Evolutionary conservation across 805 yeast genomes (phyloP).

Genomic region (Starmerella potacharoeniae): DNA sequence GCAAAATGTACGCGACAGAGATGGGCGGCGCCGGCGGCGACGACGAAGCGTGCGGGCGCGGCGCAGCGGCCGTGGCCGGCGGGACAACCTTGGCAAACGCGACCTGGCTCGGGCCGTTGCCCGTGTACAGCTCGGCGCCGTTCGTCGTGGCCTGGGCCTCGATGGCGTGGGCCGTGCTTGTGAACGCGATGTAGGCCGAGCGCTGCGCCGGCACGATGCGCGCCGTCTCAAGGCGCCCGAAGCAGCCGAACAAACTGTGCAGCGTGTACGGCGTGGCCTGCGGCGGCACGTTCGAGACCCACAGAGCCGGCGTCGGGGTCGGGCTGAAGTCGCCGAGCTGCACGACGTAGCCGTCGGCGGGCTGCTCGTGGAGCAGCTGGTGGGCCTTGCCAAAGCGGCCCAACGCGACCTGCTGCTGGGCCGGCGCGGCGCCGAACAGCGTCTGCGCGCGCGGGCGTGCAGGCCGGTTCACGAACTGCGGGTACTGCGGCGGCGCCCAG

Average conservation of each 20-base stretch:
- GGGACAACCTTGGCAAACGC: slow-evolving; percentile 67
- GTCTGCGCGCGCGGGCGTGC: slow-evolving; percentile 17
- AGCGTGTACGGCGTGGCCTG: slow-evolving; percentile 43
- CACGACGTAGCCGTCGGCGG: slow-evolving; percentile 4
- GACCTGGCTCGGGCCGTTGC: slow-evolving; percentile 58
- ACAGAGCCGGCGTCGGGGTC: slow-evolving; percentile 41
- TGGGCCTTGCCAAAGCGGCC: slow-evolving; percentile 16
- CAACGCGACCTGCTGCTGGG: slow-evolving; percentile 15
- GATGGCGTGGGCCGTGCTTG: slow-evolving; percentile 61
- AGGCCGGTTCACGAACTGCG: slow-evolving; percentile 3
- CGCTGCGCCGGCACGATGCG: slow-evolving; percentile 40
- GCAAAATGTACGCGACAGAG: slow-evolving; percentile 25
- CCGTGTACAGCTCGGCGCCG: slow-evolving; percentile 74
- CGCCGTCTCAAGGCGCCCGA: slow-evolving; percentile 51
- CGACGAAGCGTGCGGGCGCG: neutral
- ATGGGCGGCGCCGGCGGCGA: slow-evolving; percentile 11
- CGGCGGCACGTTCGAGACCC: slow-evolving; percentile 71
- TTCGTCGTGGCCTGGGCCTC: slow-evolving; percentile 65
- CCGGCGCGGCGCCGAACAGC: neutral
- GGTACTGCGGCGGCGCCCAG: slow-evolving; percentile 5
- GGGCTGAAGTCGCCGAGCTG: slow-evolving; percentile 19
- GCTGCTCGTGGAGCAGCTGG: slow-evolving; percentile 10
- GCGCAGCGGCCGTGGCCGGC: slow-evolving; percentile 8
- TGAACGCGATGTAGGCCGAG: slow-evolving; percentile 60
- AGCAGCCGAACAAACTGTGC: slow-evolving; percentile 47